Percentiles rank a stretch among this genome's conserved stretches.
Evolutionary conservation across 805 yeast species (phyloP).

Genomic region (Starmera quercuum): DNA sequence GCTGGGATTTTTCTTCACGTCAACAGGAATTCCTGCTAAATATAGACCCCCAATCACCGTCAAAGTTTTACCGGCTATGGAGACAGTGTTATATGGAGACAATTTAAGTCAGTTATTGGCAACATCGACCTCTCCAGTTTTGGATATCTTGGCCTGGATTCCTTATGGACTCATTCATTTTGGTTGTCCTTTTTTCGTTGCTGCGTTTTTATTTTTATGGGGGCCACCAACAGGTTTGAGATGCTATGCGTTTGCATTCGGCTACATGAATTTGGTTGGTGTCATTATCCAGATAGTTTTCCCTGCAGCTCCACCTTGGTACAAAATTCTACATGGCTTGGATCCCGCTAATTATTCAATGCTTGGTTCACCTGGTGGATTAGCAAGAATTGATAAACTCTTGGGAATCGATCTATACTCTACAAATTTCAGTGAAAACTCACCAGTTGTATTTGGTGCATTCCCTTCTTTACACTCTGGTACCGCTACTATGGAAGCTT

Average conservation of each 20-base stretch:
- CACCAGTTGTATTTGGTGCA: conserved; percentile 94
- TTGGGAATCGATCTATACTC: conserved; percentile 81
- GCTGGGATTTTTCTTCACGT: conserved; percentile 75
- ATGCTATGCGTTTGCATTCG: conserved; percentile 87
- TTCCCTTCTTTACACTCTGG: conserved; percentile 86
- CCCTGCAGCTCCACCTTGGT: conserved; percentile 99
- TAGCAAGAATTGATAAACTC: conserved; percentile 75
- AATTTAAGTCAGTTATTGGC: conserved; percentile 81
- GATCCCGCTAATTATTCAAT: conserved; percentile 86
- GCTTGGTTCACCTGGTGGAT: conserved; percentile 94
- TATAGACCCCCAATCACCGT: conserved; percentile 89
- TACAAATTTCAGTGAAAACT: conserved; percentile 63
- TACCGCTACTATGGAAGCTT: conserved; percentile 87
- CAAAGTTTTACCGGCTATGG: conserved; percentile 83
- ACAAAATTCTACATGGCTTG: conserved; percentile 74
- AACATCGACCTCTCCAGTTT: conserved; percentile 49
- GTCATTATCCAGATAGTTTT: conserved; percentile 74
- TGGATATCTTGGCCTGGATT: conserved; percentile 88
- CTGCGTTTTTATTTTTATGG: conserved; percentile 69
- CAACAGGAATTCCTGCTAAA: conserved; percentile 61
- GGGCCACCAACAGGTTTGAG: conserved; percentile 87
- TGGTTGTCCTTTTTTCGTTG: conserved; percentile 83
- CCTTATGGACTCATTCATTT: conserved; percentile 93
- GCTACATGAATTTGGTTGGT: conserved; percentile 86
- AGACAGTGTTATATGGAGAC: conserved; percentile 87